Evolutionary conservation across 2,329 filamentous ascomycete genomes (phyloP).

Genomic region (Colletotrichum sidae): DNA sequence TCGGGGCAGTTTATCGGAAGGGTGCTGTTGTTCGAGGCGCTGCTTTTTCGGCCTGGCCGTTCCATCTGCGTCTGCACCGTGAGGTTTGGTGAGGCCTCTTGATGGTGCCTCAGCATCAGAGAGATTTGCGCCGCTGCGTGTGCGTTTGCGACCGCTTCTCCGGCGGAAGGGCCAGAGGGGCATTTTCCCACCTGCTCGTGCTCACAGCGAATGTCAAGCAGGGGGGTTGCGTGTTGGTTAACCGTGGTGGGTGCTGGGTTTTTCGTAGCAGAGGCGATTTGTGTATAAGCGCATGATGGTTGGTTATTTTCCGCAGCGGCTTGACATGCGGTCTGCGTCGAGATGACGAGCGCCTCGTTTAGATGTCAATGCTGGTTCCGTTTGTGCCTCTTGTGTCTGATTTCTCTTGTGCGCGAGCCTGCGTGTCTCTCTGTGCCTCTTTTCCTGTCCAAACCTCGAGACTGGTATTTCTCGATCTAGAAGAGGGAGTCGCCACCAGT

Average conservation of each 20-base stretch:
- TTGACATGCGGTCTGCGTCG: constrained; percentile 7
- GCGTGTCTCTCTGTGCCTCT: constrained; percentile 2
- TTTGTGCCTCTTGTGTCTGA: no score
- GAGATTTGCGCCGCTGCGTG: constrained; percentile 64
- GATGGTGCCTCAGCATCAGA: constrained; percentile 61
- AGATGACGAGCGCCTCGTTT: constrained; percentile 26
- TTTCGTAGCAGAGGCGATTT: constrained; percentile 14
- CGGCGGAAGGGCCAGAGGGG: constrained; percentile 87
- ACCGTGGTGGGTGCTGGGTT: constrained; percentile 16
- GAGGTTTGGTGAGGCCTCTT: constrained; percentile 48
- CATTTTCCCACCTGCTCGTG: constrained; percentile 61
- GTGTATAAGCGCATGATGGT: constrained; percentile 34
- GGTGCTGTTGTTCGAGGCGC: constrained; percentile 52
- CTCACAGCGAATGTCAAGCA: neutral
- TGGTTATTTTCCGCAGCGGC: constrained; percentile 21
- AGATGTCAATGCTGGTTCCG: constrained; percentile 20
- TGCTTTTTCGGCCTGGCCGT: constrained; percentile 52
- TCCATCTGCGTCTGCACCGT: constrained; percentile 41
- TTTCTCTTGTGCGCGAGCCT: neutral
- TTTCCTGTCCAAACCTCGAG: constrained; percentile 4
- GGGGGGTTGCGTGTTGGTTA: constrained; percentile 11
- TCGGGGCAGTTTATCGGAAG: constrained; percentile 61
- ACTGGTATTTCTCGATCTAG: neutral
- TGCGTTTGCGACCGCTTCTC: constrained; percentile 74
- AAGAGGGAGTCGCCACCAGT: constrained; percentile 18